phyloP scores from a whole-genome alignment of 495 filamentous ascomycete genomes.

The Aspergillus olivimuriae region DNA sequence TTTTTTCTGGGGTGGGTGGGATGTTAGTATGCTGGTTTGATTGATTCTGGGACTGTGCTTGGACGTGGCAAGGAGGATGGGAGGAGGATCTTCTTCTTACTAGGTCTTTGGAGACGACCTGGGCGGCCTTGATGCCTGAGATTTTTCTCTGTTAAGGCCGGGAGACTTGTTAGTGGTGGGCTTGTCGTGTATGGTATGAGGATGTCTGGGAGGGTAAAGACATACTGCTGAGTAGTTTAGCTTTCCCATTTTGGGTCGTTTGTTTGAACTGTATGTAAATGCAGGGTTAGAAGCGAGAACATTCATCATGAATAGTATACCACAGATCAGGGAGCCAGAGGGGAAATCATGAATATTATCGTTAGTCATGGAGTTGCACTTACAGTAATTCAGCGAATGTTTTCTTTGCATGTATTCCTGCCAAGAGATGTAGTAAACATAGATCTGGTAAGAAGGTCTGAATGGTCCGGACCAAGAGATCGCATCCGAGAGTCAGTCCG shows the following conservation, averaged over 20 bases:
- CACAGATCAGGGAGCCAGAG: neutral
- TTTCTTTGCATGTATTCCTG: too few relatives aligned
- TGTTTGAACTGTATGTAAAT: neutral
- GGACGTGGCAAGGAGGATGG: too few relatives aligned
- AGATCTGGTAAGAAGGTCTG: too few relatives aligned
- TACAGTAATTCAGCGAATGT: too few relatives aligned
- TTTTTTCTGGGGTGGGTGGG: conserved; percentile 1
- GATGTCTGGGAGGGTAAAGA: neutral
- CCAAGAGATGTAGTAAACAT: too few relatives aligned
- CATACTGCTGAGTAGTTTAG: conserved; percentile 35
- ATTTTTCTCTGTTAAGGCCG: conserved; percentile 29
- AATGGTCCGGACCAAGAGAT: too few relatives aligned
- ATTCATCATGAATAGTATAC: neutral
- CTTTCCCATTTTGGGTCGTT: conserved; percentile 25
- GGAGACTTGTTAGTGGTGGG: neutral
- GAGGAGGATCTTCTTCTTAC: too few relatives aligned
- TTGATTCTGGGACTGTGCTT: too few relatives aligned
- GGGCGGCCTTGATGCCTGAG: conserved; percentile 37
- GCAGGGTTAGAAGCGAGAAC: neutral
- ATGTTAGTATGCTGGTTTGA: too few relatives aligned
- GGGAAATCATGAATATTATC: too few relatives aligned
- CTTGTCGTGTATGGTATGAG: neutral
- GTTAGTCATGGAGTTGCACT: too few relatives aligned
- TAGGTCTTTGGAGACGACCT: conserved; percentile 39
- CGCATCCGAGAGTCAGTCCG: too few relatives aligned